Evolutionary conservation across 2,329 filamentous ascomycete species (phyloP), one percentile per base, ranked within the genome.

Genomic region (Didymella exigua): DNA sequence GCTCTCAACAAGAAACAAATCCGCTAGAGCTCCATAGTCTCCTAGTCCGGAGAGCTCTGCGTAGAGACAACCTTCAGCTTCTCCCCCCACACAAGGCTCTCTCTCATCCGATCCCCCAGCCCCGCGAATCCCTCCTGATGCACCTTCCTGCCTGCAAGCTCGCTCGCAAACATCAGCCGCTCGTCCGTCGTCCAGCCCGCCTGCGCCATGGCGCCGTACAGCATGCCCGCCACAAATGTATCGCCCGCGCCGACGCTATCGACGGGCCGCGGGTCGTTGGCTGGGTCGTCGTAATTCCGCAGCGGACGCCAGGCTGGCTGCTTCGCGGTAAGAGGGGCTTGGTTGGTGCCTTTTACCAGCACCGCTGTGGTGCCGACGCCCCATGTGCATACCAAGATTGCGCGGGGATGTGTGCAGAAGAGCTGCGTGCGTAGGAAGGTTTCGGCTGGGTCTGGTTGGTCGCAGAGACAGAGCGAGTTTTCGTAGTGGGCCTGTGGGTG

Each of bases 201-300:
- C 59, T 80, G 80, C 67, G 78, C 82, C 52, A 82, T 74, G 57
- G 89, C 72, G 30, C 78, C 81, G 73, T 86, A 90, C 43, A 91
- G 75, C 72, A 89, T 85, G 55, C 87, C 88, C 29, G 88, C 89
- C 60, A 89, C 84, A 66, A 91, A 91, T 0, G 89, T 90, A 68
- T 91, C 89, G 61, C 89, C 89, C 37, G 89, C 89, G 49, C 89
- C 89, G 57, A 91, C 82, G 5, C 87, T 82, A 70, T 88, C 90
- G 69, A 69, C 63, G 24, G 49, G 48, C n/a, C 18, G 14, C 7
- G 5, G 18, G 31, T 33, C 31, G 1, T 18, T 33, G 9, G 31
- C 16, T 16, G 31, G 31, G n/a, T 33, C 33, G 33, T 19, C 16
- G 18, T 21, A 36, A 18, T 36, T 14, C 10, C 33, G 11, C 2